Conservation (phyloP, 768 basidiomycete species). For the Hortiboletus campestris region DNA sequence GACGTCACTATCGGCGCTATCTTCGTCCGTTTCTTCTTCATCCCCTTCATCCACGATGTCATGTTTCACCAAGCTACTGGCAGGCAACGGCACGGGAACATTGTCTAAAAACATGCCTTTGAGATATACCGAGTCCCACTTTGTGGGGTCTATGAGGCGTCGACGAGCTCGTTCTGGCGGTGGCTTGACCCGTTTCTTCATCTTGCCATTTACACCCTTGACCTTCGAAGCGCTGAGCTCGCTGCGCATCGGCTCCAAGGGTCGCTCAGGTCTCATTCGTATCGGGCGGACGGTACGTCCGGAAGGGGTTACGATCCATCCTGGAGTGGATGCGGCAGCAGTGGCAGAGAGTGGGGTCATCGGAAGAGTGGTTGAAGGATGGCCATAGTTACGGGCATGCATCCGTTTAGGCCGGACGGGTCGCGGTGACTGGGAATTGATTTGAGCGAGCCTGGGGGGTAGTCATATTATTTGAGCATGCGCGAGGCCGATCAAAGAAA, state of each 20-base stretch:
- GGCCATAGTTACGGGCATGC: constrained; percentile 35
- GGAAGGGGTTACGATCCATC: constrained; percentile 70
- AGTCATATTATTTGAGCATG: not conserved
- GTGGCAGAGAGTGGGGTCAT: constrained; percentile 60
- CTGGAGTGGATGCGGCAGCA: constrained; percentile 51
- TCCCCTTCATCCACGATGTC: not conserved
- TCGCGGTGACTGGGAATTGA: constrained; percentile 16
- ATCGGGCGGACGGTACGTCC: constrained; percentile 65
- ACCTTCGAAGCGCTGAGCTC: constrained; percentile 5
- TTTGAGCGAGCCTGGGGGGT: constrained; percentile 7
- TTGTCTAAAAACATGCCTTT: constrained; percentile 66
- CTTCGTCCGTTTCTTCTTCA: not conserved
- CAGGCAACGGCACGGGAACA: constrained; percentile 7
- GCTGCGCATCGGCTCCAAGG: constrained; percentile 39
- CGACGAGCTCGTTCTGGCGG: constrained; percentile 58
- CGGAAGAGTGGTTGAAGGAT: constrained; percentile 61
- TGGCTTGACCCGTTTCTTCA: constrained; percentile 47
- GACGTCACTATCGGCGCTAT: not conserved
- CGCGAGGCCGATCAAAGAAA: not conserved
- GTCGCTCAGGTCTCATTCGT: constrained; percentile 67
- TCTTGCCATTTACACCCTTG: constrained; percentile 25
- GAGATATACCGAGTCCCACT: constrained; percentile 67
- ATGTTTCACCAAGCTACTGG: not conserved
- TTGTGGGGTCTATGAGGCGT: constrained; percentile 68
- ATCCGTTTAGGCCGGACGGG: constrained; percentile 44